Conservation (phyloP, 768 basidiomycete species). For the Amanita phalloides region DNA sequence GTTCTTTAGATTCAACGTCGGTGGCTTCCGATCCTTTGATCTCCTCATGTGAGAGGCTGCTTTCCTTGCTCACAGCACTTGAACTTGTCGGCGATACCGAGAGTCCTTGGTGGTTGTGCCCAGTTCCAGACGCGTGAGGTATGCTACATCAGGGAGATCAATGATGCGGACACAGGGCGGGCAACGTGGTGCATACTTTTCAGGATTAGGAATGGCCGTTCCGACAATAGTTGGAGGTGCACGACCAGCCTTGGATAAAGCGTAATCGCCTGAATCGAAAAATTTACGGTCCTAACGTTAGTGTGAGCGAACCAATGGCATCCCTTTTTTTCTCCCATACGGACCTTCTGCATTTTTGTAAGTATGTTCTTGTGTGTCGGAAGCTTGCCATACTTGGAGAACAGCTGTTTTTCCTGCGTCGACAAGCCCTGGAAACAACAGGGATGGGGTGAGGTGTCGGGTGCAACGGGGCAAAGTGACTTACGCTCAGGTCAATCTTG, state of each 20-base stretch:
- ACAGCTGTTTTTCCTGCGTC: slow-evolving; percentile 89
- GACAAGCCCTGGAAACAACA: slow-evolving; percentile 49
- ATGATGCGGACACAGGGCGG: slow-evolving; percentile 10
- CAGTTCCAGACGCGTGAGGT: slow-evolving; percentile 66
- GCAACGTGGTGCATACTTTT: slow-evolving; percentile 54
- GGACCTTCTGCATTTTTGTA: slow-evolving; percentile 91
- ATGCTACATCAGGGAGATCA: slow-evolving; percentile 42
- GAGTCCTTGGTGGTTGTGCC: slow-evolving; percentile 42
- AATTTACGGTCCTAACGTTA: slow-evolving; percentile 85
- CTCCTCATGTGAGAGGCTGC: slow-evolving; percentile 32
- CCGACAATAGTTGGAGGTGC: slow-evolving; percentile 84
- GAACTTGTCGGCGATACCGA: slow-evolving; percentile 71
- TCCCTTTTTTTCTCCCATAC: slow-evolving; percentile 8
- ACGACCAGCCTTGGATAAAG: slow-evolving; percentile 89
- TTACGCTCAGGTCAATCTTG: slow-evolving; percentile 90
- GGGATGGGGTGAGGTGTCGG: neutral
- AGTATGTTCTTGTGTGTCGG: slow-evolving; percentile 91
- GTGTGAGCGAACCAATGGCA: neutral
- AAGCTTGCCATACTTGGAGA: slow-evolving; percentile 89
- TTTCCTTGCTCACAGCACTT: slow-evolving; percentile 58
- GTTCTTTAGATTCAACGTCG: neutral
- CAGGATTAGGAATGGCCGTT: slow-evolving; percentile 95
- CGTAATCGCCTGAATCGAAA: slow-evolving; percentile 99
- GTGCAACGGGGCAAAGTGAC: slow-evolving; percentile 26
- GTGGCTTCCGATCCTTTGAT: slow-evolving; percentile 14